Evolutionary conservation across 805 yeast species (phyloP).

Genomic region (Pichia manshurica): DNA sequence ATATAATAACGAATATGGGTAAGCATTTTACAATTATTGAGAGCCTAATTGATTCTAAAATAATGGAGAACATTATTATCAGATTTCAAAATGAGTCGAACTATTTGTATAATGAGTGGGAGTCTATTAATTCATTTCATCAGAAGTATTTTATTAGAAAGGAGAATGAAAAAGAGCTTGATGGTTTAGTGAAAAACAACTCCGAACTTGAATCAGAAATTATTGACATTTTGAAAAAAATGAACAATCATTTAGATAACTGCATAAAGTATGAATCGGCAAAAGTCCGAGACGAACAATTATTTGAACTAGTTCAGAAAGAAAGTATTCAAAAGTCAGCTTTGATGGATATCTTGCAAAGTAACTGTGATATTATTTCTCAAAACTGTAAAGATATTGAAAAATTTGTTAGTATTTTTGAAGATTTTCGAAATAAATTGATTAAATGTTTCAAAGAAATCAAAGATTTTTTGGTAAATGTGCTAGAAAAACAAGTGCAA

Average conservation of each 20-base stretch:
- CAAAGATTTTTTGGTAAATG: slow-evolving; percentile 4
- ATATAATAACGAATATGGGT: slow-evolving; percentile 29
- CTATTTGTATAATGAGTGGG: slow-evolving; percentile 17
- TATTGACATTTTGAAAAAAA: slow-evolving; percentile 60
- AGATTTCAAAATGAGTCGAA: slow-evolving; percentile 25
- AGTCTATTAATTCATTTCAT: slow-evolving; percentile 20
- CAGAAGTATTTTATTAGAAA: slow-evolving; percentile 12
- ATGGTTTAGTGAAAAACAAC: slow-evolving; percentile 34
- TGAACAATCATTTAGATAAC: slow-evolving; percentile 81
- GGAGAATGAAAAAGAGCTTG: slow-evolving; percentile 21
- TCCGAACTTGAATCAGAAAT: slow-evolving; percentile 56
- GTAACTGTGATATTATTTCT: slow-evolving; percentile 28
- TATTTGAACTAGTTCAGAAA: slow-evolving; percentile 39
- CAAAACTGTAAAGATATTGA: slow-evolving; percentile 28
- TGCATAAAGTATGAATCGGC: slow-evolving; percentile 42
- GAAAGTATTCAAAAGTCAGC: slow-evolving; percentile 49
- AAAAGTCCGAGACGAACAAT: slow-evolving; percentile 27
- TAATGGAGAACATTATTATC: slow-evolving; percentile 24
- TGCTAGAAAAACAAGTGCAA: slow-evolving; percentile 11
- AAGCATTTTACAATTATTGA: slow-evolving; percentile 27
- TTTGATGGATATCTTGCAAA: slow-evolving; percentile 43
- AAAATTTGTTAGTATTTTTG: slow-evolving; percentile 20
- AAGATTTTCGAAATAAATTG: slow-evolving; percentile 14
- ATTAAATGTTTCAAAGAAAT: slow-evolving; percentile 8
- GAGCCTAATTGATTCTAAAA: slow-evolving; percentile 24